A percentile compares a stretch with the other conserved stretches of the same genome.
These are phyloP conservation scores for Aspergillus sp. DNA, from an alignment of 2,329 filamentous ascomycete genomes.

Conservation along the genomic window DNA sequence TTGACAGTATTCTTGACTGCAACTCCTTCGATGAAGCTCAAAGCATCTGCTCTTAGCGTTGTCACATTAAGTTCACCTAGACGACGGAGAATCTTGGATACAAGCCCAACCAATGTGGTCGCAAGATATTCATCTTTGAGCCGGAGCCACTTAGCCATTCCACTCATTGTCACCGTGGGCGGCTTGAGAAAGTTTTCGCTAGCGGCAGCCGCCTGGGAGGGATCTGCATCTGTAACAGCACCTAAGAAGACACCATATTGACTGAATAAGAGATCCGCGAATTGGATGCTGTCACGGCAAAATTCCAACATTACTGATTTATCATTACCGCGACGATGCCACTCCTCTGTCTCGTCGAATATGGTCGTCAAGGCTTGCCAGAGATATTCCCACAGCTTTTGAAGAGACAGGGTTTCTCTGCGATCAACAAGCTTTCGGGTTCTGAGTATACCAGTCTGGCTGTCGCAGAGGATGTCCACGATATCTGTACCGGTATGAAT, in stretches of 20 bases:
- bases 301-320: conserved; percentile 85
- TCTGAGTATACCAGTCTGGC: conserved; percentile 62
- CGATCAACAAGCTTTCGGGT: conserved; percentile 55
- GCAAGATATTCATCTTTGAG: conserved; percentile 86
- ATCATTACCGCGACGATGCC: conserved; percentile 70
- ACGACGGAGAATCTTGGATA: conserved; percentile 79
- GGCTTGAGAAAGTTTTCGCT: conserved; percentile 61
- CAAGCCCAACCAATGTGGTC: conserved; percentile 74
- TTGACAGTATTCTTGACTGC: conserved; percentile 59
- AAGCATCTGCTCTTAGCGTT: conserved; percentile 65
- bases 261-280: conserved; percentile 80
- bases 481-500: conserved; percentile 63
- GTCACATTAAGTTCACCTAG: conserved; percentile 74
- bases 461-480: conserved; percentile 63
- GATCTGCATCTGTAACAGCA: conserved; percentile 56
- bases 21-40: conserved; percentile 58
- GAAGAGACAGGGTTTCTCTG: conserved; percentile 65
- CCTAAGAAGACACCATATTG: conserved; percentile 82
- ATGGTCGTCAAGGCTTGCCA: conserved; percentile 81
- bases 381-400: conserved; percentile 78
- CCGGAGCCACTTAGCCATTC: conserved; percentile 82
- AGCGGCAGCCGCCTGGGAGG: conserved; percentile 37
- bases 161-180: conserved; percentile 64
- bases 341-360: conserved; percentile 78
- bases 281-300: conserved; percentile 91